Percentiles rank a stretch among this genome's conserved stretches.
Evolutionary conservation across 371 early-diverging fungal genomes (phyloP).

Genomic region (Fennellomyces sp.): DNA sequence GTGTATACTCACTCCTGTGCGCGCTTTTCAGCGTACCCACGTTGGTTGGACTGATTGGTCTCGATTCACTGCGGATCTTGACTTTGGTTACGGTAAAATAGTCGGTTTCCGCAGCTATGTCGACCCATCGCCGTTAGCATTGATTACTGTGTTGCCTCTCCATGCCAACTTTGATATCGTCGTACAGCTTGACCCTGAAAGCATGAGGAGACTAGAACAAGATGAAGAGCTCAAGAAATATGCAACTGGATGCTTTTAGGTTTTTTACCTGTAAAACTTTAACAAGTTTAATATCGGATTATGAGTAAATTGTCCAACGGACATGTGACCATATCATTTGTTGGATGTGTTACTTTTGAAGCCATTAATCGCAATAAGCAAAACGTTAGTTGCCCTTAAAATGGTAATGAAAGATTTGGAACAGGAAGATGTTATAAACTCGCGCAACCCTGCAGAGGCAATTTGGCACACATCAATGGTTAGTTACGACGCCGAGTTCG

Average conservation of each 20-base stretch:
- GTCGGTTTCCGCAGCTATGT: background rate
- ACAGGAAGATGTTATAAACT: no score
- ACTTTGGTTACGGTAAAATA: background rate
- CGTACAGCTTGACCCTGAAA: background rate
- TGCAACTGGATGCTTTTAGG: background rate
- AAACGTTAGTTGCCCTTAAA: no score
- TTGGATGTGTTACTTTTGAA: no score
- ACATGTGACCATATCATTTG: no score
- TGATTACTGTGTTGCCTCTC: background rate
- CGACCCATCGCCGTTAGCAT: background rate
- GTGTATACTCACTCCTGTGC: background rate
- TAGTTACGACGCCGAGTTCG: no score
- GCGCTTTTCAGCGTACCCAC: background rate
- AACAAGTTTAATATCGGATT: no score
- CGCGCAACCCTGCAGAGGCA: no score
- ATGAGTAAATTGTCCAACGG: no score
- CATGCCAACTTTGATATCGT: background rate
- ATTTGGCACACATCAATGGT: no score
- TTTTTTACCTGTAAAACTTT: no score
- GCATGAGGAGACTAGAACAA: background rate
- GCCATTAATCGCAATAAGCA: no score
- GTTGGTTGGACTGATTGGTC: background rate
- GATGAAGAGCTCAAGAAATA: background rate
- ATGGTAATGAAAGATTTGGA: no score
- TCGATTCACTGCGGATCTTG: background rate